These are phyloP conservation scores for Dissophora ornata DNA, from an alignment of 192 early-diverging fungal species.

Conservation along the genomic window DNA sequence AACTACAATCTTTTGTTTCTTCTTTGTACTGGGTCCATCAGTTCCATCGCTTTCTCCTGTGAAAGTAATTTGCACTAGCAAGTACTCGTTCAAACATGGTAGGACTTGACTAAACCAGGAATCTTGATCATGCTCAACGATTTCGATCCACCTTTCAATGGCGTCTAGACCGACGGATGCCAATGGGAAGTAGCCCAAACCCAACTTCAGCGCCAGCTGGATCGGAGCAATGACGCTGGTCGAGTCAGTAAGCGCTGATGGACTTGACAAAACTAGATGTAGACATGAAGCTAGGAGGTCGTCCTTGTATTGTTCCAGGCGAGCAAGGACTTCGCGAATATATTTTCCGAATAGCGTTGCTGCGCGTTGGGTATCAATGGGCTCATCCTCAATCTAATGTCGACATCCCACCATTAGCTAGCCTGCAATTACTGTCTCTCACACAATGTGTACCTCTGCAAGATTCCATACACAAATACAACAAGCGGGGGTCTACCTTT, in stretches of 20 bases:
- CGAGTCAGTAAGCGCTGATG: slow-evolving; percentile 66
- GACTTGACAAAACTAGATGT: slow-evolving; percentile 69
- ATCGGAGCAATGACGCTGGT: slow-evolving; percentile 66
- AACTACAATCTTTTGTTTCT: neutral
- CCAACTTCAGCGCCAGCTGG: slow-evolving; percentile 72
- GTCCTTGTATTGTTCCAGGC: slow-evolving; percentile 77
- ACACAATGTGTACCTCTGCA: too few relatives aligned
- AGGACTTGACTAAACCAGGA: slow-evolving; percentile 60
- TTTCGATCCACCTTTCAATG: slow-evolving; percentile 66
- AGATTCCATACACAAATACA: too few relatives aligned
- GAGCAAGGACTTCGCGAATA: slow-evolving; percentile 67
- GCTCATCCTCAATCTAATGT: slow-evolving; percentile 12
- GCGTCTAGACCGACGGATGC: slow-evolving; percentile 71
- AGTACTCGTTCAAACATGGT: slow-evolving; percentile 74
- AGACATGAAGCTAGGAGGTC: slow-evolving; percentile 78
- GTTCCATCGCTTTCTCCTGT: slow-evolving; percentile 18
- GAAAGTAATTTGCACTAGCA: slow-evolving; percentile 61
- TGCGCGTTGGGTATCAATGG: slow-evolving; percentile 25
- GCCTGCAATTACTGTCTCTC: too few relatives aligned
- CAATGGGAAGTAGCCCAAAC: slow-evolving; percentile 71
- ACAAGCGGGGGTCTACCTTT: too few relatives aligned
- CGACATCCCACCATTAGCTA: neutral
- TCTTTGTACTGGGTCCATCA: neutral
- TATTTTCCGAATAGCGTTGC: slow-evolving; percentile 64
- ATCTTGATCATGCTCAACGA: slow-evolving; percentile 33